phyloP scores from a whole-genome alignment of 2,329 filamentous ascomycete species.

The Trichoderma sp. region DNA sequence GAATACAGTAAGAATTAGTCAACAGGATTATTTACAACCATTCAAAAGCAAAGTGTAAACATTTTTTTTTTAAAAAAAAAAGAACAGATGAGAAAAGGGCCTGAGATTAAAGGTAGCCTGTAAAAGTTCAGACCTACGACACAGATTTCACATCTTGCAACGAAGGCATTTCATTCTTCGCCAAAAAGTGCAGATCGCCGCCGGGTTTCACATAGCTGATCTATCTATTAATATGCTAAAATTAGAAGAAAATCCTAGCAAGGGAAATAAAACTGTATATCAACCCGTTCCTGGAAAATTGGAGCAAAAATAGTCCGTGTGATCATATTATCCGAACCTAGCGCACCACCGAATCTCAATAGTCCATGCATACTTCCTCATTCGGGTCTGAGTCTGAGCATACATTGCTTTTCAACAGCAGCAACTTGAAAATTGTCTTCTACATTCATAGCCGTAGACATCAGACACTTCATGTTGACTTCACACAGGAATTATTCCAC shows the following conservation, averaged over 20 bases:
- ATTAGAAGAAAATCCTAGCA: not conserved
- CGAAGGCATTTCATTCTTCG: not conserved
- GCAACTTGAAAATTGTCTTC: not conserved
- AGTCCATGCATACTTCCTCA: not conserved
- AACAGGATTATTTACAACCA: not conserved
- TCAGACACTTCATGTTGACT: not conserved
- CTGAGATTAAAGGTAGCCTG: not conserved
- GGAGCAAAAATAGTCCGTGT: not conserved
- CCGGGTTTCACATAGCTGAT: not conserved
- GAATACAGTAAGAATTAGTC: not conserved
- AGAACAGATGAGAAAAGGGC: not conserved
- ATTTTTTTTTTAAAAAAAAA: not conserved
- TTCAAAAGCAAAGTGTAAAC: not conserved
- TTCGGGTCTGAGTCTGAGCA: not conserved
- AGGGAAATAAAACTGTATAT: not conserved
- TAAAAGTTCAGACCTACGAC: not conserved
- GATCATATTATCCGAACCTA: not conserved
- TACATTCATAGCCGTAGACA: not conserved
- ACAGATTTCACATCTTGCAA: not conserved
- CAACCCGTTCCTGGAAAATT: not conserved
- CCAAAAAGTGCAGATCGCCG: not conserved
- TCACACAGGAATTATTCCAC: not conserved
- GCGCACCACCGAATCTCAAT: not conserved
- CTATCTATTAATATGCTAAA: not conserved
- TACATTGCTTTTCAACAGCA: not conserved